Evolutionary conservation across 441 rosid species (phyloP), one percentile per base, ranked within the genome.

Genomic region (Viola pubescens): DNA sequence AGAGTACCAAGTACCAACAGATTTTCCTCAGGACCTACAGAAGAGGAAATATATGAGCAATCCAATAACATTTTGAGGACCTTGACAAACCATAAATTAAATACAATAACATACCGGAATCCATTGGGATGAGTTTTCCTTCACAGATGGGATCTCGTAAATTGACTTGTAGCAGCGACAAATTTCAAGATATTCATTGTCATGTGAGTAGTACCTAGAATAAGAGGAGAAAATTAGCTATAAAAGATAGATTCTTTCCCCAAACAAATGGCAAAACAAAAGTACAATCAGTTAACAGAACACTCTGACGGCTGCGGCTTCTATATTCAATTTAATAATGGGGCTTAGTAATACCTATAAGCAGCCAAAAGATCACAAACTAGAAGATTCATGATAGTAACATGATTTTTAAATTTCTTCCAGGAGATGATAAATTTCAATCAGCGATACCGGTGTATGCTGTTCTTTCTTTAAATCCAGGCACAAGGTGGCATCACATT

Each of bases 101-200:
- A 41, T 42, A 59, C 52, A 64, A 67, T 50, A 45, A 47, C 66
- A 77, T 76, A 88, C 99, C 48, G 95, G 95, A 67, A 74, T 78
- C 97, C 97, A 86, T 52, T 75, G 87, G 53, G 75, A 81, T 11
- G 91, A 82, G 48, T 75, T 75, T 71, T 85, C 97, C 76, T 74
- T 85, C 51, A 94, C 86, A 48, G 91, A 78, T 38, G 89, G 95
- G 58, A 94, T 94, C 76, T 88, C 91, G 65, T 94, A 94, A 52
- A 90, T 90, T 3, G 97, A 75, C 90, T 86, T 88, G 73, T 94
- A 90, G 90, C 96, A 86, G 62, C 96, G 95, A 53, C 89, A 86
- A 56, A 94, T 88, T 73, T 94, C 99, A 52, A 94, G 80, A 76
- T 94, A 94, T 48, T 90, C 97, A 68, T 86, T 86, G 81, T 75